A percentile compares a stretch with the other conserved stretches of the same genome.
These are phyloP conservation scores for Davidsoniella neocaledoniae DNA, from an alignment of 2,329 filamentous ascomycete species.

Conservation along the genomic window DNA sequence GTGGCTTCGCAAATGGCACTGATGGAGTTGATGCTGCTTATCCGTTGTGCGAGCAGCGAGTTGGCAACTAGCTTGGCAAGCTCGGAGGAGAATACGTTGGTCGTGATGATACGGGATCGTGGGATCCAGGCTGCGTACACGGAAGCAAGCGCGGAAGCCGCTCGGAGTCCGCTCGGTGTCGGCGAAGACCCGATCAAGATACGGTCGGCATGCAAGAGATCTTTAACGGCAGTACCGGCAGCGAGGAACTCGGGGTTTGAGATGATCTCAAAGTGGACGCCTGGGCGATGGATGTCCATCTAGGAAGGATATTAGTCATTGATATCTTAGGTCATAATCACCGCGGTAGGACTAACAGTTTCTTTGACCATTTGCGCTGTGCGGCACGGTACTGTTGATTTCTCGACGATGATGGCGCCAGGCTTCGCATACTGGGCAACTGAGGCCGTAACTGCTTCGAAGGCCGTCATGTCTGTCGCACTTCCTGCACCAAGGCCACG, in stretches of 20 bases:
- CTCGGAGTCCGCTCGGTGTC: slow-evolving; percentile 41
- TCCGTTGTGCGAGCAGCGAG: slow-evolving; percentile 63
- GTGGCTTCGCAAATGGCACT: slow-evolving; percentile 65
- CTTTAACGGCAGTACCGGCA: slow-evolving; percentile 56
- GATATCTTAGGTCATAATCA: background rate
- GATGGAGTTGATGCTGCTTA: slow-evolving; percentile 66
- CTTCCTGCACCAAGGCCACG: slow-evolving; percentile 51
- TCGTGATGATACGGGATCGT: slow-evolving; percentile 47
- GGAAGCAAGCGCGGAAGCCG: slow-evolving; percentile 44
- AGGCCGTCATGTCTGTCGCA: slow-evolving; percentile 55
- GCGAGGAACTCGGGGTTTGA: slow-evolving; percentile 73
- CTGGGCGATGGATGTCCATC: slow-evolving; percentile 42
- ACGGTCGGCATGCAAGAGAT: slow-evolving; percentile 54
- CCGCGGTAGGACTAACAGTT: slow-evolving; percentile 32
- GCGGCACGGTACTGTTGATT: slow-evolving; percentile 62
- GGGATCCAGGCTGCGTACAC: slow-evolving; percentile 61
- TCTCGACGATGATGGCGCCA: slow-evolving; percentile 63
- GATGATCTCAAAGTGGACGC: slow-evolving; percentile 54
- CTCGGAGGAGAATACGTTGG: slow-evolving; percentile 63
- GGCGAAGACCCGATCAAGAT: slow-evolving; percentile 56
- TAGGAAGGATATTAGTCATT: slow-evolving; percentile 16
- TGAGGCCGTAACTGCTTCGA: slow-evolving; percentile 51
- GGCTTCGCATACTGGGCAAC: slow-evolving; percentile 49
- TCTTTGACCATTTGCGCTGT: slow-evolving; percentile 54
- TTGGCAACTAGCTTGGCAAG: slow-evolving; percentile 66